Conservation (phyloP, 768 basidiomycete species). For the Podaxis pistillaris region DNA sequence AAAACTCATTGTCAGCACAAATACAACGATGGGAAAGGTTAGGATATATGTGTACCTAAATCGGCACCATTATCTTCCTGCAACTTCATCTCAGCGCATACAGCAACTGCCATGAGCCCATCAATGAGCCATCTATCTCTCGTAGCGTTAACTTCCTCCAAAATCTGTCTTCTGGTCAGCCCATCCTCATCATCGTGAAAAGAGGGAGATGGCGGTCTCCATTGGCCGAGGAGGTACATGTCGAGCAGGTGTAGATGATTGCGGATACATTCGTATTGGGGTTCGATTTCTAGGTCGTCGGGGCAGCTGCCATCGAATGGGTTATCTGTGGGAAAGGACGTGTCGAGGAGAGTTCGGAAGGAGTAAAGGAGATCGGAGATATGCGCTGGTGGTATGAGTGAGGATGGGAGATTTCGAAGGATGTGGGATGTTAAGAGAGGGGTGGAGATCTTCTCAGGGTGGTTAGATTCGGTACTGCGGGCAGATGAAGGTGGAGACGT, state of each 20-base stretch:
- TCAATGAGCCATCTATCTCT: conserved; percentile 44
- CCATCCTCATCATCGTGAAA: conserved; percentile 13
- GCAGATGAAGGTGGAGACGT: conserved; percentile 15
- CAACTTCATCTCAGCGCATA: conserved; percentile 41
- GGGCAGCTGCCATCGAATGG: conserved; percentile 30
- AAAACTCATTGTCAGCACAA: conserved; percentile 6
- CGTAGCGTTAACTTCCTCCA: conserved; percentile 31
- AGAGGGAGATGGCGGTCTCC: conserved; percentile 28
- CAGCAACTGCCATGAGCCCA: conserved; percentile 49
- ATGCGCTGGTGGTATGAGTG: conserved; percentile 34
- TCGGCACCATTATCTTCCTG: conserved; percentile 18
- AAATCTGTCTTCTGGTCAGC: conserved; percentile 10
- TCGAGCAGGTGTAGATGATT: conserved; percentile 63
- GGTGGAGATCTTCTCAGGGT: conserved; percentile 42
- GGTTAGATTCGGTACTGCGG: background rate
- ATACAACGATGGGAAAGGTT: background rate
- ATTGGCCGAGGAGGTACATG: conserved; percentile 58
- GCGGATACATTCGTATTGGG: conserved; percentile 43
- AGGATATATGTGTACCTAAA: conserved; percentile 18
- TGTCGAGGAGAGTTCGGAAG: conserved; percentile 30
- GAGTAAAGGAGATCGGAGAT: conserved; percentile 33
- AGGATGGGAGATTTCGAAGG: conserved; percentile 48
- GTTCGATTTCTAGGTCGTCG: conserved; percentile 6
- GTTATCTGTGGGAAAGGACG: conserved; percentile 34
- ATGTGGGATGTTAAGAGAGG: conserved; percentile 52